Evolutionary conservation across 2,329 filamentous ascomycete genomes (phyloP).

Genomic region (Colletotrichum abscissum): DNA sequence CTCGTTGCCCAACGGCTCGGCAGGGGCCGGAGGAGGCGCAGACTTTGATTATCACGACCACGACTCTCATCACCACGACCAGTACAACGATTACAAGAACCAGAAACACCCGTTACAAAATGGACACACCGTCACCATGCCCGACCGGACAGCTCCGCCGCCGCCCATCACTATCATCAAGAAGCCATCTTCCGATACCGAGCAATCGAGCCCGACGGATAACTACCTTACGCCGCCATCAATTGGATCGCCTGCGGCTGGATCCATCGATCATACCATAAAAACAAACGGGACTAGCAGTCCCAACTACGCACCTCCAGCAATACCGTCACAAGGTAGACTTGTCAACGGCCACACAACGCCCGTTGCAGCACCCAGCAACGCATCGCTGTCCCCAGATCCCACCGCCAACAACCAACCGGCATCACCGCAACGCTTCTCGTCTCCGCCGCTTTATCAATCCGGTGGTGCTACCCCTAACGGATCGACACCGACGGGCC

Average conservation of each 20-base stretch:
- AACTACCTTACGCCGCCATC: conserved; percentile 46
- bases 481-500: conserved; percentile 58
- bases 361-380: conserved; percentile 25
- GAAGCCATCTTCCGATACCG: conserved; percentile 37
- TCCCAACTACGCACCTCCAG: conserved; percentile 44
- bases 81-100: conserved; percentile 47
- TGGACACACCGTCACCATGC: conserved; percentile 40
- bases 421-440: conserved; percentile 67
- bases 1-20: conserved; percentile 64
- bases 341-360: conserved; percentile 34
- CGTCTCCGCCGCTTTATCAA: conserved; percentile 71
- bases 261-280: conserved; percentile 25
- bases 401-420: conserved; percentile 36
- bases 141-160: conserved; percentile 41
- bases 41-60: conserved; percentile 43
- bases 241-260: conserved; percentile 44
- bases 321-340: conserved; percentile 36
- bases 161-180: conserved; percentile 31
- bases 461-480: conserved; percentile 49
- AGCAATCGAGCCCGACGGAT: conserved; percentile 45
- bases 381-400: conserved; percentile 35
- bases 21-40: conserved; percentile 45
- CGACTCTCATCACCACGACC: conserved; percentile 42
- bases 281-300: conserved; percentile 37
- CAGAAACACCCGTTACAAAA: conserved; percentile 40